phyloP scores from a whole-genome alignment of 257 asterid species.

The Fraxinus cuspidata region DNA sequence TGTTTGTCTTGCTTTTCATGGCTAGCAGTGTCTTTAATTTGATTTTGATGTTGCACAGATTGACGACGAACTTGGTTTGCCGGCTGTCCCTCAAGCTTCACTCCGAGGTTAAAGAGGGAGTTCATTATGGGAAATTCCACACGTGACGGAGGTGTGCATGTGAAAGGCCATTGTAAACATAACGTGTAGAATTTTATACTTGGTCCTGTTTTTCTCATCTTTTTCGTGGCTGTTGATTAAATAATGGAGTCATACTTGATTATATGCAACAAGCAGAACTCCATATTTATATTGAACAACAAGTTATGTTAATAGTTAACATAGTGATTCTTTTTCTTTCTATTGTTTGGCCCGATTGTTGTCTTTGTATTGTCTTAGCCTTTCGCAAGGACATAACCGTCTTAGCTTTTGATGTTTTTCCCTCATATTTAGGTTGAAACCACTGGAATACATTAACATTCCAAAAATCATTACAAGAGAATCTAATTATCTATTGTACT shows the following conservation, averaged over 20 bases:
- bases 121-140: conserved; percentile 3
- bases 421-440: too few relatives aligned
- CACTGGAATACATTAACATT: too few relatives aligned
- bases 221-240: conserved; percentile 17
- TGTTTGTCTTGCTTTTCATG: not conserved
- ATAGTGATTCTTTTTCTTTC: conserved; percentile 29
- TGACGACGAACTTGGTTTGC: conserved; percentile 90
- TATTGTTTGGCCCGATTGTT: conserved; percentile 29
- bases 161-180: conserved; percentile 28
- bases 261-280: too few relatives aligned
- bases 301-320: conserved; percentile 19
- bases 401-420: too few relatives aligned
- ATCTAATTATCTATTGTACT: too few relatives aligned
- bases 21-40: not conserved
- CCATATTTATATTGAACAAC: too few relatives aligned
- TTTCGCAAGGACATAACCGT: too few relatives aligned
- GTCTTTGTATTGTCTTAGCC: conserved; percentile 10
- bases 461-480: too few relatives aligned
- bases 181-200: not conserved
- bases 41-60: conserved; percentile 50
- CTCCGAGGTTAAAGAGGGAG: conserved; percentile 64
- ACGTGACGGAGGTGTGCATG: not conserved
- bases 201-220: conserved; percentile 8
- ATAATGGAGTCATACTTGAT: not conserved
- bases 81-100: conserved; percentile 89